phyloP scores from a whole-genome alignment of 202 grass and related monocot genomes.

The Zoysia matrella region DNA sequence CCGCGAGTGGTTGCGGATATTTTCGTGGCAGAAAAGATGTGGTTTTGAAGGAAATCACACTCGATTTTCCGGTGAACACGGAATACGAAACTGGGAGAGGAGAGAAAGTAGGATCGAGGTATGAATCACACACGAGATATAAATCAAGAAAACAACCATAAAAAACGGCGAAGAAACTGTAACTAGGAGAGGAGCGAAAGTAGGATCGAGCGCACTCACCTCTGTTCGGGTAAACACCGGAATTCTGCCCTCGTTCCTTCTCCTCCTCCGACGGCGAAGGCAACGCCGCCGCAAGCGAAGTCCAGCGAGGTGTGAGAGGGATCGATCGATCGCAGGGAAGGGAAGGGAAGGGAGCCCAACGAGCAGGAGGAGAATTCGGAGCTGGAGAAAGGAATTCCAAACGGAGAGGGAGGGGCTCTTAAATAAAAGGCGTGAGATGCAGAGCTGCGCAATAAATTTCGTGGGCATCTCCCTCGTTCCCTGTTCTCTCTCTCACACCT shows the following conservation, averaged over 20 bases:
- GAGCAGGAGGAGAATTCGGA: slow-evolving; percentile 43
- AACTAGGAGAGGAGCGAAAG: background rate
- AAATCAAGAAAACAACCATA: background rate
- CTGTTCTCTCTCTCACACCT: background rate
- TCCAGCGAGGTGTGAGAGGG: slow-evolving; percentile 19
- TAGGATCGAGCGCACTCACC: slow-evolving; percentile 52
- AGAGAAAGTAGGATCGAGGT: no score
- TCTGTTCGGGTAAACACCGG: slow-evolving; percentile 16
- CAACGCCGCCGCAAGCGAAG: background rate
- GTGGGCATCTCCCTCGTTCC: background rate
- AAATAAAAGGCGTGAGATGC: slow-evolving; percentile 51
- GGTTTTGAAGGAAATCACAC: slow-evolving; percentile 10
- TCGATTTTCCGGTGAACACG: background rate
- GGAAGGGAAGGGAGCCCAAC: background rate
- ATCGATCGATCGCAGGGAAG: slow-evolving; percentile 29
- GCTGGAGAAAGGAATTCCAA: slow-evolving; percentile 43
- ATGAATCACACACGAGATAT: background rate
- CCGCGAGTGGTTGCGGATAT: background rate
- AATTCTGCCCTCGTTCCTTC: slow-evolving; percentile 19
- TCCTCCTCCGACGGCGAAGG: slow-evolving; percentile 3
- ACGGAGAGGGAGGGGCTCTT: slow-evolving; percentile 34
- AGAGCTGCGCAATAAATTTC: slow-evolving; percentile 59
- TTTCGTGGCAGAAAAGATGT: background rate
- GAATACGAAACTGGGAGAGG: background rate
- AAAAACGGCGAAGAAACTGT: background rate